Percentiles rank a stretch among this genome's conserved stretches.
phyloP scores from a whole-genome alignment of 2,329 filamentous ascomycete genomes.

The Trichophaea hybrida region DNA sequence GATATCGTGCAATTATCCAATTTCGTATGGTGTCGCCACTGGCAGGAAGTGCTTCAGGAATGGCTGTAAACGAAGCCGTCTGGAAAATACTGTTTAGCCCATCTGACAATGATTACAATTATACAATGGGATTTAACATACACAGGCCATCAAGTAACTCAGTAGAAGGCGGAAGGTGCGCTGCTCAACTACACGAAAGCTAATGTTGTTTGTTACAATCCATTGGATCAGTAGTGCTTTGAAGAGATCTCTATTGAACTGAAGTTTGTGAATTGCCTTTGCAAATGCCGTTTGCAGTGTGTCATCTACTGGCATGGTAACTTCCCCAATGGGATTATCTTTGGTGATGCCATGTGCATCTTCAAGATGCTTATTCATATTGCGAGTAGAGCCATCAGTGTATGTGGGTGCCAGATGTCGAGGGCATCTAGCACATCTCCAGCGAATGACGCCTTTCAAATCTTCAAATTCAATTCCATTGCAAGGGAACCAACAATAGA shows the following conservation, averaged over 20 bases:
- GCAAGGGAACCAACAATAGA: too few relatives aligned
- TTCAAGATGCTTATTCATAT: too few relatives aligned
- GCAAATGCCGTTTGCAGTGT: background rate
- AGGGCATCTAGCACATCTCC: too few relatives aligned
- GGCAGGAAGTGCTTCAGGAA: background rate
- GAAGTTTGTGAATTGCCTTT: background rate
- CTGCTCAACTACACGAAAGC: background rate
- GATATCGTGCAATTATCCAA: background rate
- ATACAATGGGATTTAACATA: background rate
- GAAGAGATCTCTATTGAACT: background rate
- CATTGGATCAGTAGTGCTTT: background rate
- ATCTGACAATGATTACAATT: background rate
- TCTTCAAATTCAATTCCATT: too few relatives aligned
- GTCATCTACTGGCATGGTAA: too few relatives aligned
- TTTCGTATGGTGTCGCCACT: background rate
- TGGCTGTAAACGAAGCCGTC: background rate
- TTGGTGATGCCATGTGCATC: too few relatives aligned
- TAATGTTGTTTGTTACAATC: background rate
- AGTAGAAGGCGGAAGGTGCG: background rate
- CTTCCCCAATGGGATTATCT: too few relatives aligned
- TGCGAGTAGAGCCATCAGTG: too few relatives aligned
- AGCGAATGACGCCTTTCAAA: too few relatives aligned
- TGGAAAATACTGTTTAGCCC: too few relatives aligned
- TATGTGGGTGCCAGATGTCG: too few relatives aligned
- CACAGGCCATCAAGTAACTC: background rate